Evolutionary conservation across 1,284 basidiomycete species (phyloP).

Genomic region (Ceratobasidium theobromae): DNA sequence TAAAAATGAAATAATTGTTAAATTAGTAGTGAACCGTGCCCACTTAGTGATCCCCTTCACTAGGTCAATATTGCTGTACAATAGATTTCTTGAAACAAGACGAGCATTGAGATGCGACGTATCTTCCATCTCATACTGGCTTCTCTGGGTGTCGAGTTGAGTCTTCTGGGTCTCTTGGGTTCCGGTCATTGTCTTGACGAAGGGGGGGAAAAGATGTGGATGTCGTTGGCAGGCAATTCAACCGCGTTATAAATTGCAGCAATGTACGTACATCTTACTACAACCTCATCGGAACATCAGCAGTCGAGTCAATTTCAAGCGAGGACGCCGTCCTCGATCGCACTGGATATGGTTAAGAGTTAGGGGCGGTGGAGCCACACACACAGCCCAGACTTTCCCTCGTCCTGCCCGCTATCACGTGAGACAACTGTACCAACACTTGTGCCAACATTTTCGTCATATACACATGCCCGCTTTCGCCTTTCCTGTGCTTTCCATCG

Average conservation of each 20-base stretch:
- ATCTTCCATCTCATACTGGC: slow-evolving; percentile 28
- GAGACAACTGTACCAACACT: too few relatives aligned
- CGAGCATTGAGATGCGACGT: slow-evolving; percentile 28
- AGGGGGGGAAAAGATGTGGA: background rate
- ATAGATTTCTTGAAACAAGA: slow-evolving; percentile 10
- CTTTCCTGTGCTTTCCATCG: too few relatives aligned
- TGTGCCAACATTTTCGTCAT: too few relatives aligned
- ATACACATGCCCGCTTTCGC: too few relatives aligned
- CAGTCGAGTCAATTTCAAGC: background rate
- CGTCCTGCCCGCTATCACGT: too few relatives aligned
- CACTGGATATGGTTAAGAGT: too few relatives aligned
- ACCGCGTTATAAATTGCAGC: slow-evolving; percentile 3
- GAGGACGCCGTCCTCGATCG: background rate
- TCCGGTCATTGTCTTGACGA: background rate
- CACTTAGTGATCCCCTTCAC: slow-evolving; percentile 20
- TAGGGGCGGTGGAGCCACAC: too few relatives aligned
- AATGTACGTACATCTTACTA: slow-evolving; percentile 30
- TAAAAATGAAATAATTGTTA: background rate
- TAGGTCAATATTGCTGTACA: slow-evolving; percentile 22
- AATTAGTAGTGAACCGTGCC: background rate
- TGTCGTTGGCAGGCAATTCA: background rate
- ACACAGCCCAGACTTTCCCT: too few relatives aligned
- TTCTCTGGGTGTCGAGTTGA: slow-evolving; percentile 19
- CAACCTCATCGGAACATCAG: background rate
- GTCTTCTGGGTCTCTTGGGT: slow-evolving; percentile 28